Evolutionary conservation across 192 early-diverging fungal species (phyloP).

Genomic region (Coemansia sp.): DNA sequence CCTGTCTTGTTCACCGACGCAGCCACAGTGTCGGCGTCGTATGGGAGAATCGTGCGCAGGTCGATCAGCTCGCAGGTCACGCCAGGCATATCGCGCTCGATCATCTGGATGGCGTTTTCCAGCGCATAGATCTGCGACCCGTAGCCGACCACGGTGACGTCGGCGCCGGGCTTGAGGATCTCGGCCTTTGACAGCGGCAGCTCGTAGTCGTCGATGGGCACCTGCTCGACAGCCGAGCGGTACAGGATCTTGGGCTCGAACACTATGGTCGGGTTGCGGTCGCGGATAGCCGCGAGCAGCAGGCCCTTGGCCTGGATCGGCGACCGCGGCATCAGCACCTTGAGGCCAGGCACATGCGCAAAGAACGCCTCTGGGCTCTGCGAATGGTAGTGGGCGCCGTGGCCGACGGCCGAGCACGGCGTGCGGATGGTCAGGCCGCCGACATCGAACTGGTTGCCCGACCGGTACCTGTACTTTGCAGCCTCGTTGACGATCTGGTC

Average conservation of each 20-base stretch:
- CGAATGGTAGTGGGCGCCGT: conserved; percentile 95
- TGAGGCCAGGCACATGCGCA: conserved; percentile 91
- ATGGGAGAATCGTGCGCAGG: conserved; percentile 83
- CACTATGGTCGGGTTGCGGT: conserved; percentile 91
- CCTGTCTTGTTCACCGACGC: conserved; percentile 94
- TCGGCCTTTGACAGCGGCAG: conserved; percentile 92
- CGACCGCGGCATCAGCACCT: conserved; percentile 86
- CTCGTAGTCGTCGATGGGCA: conserved; percentile 87
- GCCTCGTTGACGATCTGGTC: conserved; percentile 98
- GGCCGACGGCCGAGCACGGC: conserved; percentile 91
- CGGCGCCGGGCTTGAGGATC: conserved; percentile 75
- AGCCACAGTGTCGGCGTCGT: conserved; percentile 86
- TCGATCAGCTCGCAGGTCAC: conserved; percentile 90
- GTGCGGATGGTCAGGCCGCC: conserved; percentile 89
- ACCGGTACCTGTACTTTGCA: conserved; percentile 94
- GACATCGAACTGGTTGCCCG: conserved; percentile 86
- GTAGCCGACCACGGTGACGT: conserved; percentile 88
- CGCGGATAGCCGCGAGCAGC: conserved; percentile 82
- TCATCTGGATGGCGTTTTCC: conserved; percentile 83
- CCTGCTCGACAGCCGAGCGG: conserved; percentile 91
- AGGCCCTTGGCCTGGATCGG: conserved; percentile 96
- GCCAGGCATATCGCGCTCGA: conserved; percentile 82
- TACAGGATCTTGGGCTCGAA: conserved; percentile 98
- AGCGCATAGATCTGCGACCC: conserved; percentile 92
- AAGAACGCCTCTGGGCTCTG: conserved; percentile 94